Percentiles rank a stretch among this genome's conserved stretches.
phyloP scores from a whole-genome alignment of 2,329 filamentous ascomycete genomes.

The Cercospora beticola region DNA sequence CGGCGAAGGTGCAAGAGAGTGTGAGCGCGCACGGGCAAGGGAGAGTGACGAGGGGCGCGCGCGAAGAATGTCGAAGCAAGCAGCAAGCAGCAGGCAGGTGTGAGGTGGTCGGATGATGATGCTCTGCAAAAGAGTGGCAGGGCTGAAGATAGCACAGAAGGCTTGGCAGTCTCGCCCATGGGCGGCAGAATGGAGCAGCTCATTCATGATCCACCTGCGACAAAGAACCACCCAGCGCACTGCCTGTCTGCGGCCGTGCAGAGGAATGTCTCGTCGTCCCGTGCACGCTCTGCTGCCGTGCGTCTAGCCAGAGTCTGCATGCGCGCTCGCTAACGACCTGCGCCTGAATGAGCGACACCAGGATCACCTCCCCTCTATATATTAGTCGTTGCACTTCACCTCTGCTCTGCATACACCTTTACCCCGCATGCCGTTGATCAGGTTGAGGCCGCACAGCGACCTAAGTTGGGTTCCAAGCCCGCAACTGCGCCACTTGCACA shows the following conservation, averaged over 20 bases:
- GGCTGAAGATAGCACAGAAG: neutral
- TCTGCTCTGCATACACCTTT: neutral
- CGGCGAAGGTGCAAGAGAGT: neutral
- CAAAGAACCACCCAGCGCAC: neutral
- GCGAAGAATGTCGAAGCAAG: neutral
- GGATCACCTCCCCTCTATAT: neutral
- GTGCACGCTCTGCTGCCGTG: neutral
- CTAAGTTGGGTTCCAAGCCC: neutral
- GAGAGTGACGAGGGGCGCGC: neutral
- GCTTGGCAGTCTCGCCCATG: neutral
- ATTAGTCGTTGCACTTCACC: neutral
- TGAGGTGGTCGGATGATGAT: neutral
- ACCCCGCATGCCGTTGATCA: neutral
- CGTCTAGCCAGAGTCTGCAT: neutral
- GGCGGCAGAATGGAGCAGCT: neutral
- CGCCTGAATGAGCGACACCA: neutral
- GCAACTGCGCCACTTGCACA: neutral
- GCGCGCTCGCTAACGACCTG: neutral
- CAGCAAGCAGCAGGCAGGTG: neutral
- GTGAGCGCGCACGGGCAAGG: neutral
- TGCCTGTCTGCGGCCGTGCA: neutral
- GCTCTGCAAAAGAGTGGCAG: neutral
- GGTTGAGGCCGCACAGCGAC: neutral
- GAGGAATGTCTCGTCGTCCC: neutral
- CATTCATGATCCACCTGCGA: neutral